These are phyloP conservation scores for Podochytrium sp. DNA, from an alignment of 192 early-diverging fungal species.

Conservation along the genomic window DNA sequence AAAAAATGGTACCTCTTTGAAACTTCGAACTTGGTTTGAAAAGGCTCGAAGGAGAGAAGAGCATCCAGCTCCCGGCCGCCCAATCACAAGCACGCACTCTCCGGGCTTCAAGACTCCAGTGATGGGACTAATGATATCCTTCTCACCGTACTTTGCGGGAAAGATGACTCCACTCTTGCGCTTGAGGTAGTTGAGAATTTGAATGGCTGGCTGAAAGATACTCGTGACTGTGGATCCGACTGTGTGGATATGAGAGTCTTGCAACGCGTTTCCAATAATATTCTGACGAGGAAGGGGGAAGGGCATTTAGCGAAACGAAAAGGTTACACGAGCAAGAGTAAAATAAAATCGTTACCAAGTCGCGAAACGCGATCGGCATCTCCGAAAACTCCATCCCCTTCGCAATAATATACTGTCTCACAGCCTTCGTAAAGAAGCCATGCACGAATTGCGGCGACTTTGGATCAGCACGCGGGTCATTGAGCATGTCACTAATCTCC, in stretches of 20 bases:
- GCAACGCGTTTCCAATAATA: conserved; percentile 12
- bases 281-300: conserved; percentile 9
- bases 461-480: conserved; percentile 26
- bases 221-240: conserved; percentile 2
- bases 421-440: not conserved
- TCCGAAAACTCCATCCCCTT: conserved; percentile 19
- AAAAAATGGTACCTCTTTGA: conserved; percentile 24
- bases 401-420: conserved; percentile 6
- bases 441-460: conserved; percentile 3
- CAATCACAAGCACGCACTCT: conserved; percentile 65
- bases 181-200: conserved; percentile 7
- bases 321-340: not conserved
- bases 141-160: conserved; percentile 9
- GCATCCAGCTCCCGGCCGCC: conserved; percentile 73
- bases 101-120: conserved; percentile 74
- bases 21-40: conserved; percentile 58
- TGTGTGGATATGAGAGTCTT: conserved; percentile 17
- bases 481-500: not conserved
- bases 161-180: conserved; percentile 1
- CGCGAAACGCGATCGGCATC: conserved; percentile 28
- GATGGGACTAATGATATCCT: conserved; percentile 59
- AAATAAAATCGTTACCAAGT: conserved; percentile 17
- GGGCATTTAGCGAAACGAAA: not conserved
- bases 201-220: conserved; percentile 8
- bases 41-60: conserved; percentile 65